Evolutionary conservation across 2,329 filamentous ascomycete genomes (phyloP).

Genomic region (Venturia aucupariae): DNA sequence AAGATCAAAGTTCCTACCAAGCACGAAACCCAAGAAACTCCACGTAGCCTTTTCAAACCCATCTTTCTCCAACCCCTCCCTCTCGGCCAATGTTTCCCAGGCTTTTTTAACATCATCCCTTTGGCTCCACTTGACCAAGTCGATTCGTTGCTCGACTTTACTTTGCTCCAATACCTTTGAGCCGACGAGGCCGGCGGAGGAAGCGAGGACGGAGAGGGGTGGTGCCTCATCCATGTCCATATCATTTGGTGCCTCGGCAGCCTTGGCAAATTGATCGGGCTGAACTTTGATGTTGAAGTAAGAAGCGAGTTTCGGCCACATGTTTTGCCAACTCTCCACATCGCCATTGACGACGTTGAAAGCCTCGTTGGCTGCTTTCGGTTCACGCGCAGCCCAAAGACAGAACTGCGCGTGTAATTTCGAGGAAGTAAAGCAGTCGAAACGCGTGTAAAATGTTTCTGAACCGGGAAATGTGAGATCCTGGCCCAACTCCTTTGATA

Average conservation of each 20-base stretch:
- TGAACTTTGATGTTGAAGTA: constrained; percentile 30
- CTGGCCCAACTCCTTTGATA: constrained; percentile 23
- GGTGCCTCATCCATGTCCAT: constrained; percentile 21
- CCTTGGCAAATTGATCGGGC: constrained; percentile 20
- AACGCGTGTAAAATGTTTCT: constrained; percentile 23
- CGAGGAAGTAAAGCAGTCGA: constrained; percentile 23
- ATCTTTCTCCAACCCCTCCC: constrained; percentile 29
- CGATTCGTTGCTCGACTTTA: constrained; percentile 31
- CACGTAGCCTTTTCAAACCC: constrained; percentile 38
- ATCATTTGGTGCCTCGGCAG: constrained; percentile 8
- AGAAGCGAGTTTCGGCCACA: constrained; percentile 33
- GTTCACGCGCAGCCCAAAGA: constrained; percentile 25
- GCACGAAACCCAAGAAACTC: constrained; percentile 34
- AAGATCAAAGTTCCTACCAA: constrained; percentile 34
- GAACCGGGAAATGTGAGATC: constrained; percentile 23
- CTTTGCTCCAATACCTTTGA: constrained; percentile 17
- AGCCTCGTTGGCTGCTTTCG: constrained; percentile 29
- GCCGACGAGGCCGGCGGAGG: constrained; percentile 22
- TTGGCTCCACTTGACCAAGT: constrained; percentile 34
- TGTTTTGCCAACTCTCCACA: constrained; percentile 32
- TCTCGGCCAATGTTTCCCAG: constrained; percentile 29
- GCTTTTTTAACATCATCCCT: constrained; percentile 29
- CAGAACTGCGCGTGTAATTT: constrained; percentile 25
- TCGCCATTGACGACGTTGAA: constrained; percentile 38
- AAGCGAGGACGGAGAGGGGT: constrained; percentile 24